A percentile compares a stretch with the other conserved stretches of the same genome.
These are phyloP conservation scores for Xylaria venustula DNA, from an alignment of 495 filamentous ascomycete genomes.

Conservation along the genomic window DNA sequence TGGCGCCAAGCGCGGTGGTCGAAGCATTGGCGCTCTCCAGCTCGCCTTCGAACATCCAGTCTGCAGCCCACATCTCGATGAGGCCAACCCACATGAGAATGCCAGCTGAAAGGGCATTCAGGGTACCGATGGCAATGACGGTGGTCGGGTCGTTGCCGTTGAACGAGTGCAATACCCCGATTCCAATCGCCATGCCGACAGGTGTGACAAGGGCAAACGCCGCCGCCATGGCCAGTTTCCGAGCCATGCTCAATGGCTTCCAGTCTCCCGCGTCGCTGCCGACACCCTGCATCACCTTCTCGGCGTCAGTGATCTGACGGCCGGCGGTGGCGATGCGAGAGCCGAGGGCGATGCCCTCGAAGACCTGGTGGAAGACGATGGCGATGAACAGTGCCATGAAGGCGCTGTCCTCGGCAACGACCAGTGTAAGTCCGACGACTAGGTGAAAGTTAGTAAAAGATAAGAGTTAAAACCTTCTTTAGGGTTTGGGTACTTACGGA, in stretches of 20 bases:
- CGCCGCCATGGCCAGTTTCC: conserved; percentile 47
- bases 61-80: conserved; percentile 59
- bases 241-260: conserved; percentile 25
- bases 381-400: conserved; percentile 58
- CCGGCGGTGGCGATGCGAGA: conserved; percentile 65
- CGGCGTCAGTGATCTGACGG: too few species aligned
- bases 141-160: conserved; percentile 56
- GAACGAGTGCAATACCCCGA: conserved; percentile 51
- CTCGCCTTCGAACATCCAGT: conserved; percentile 50
- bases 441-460: conserved; percentile 8
- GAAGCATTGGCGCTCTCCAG: conserved; percentile 26
- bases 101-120: conserved; percentile 57
- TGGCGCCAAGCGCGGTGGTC: conserved; percentile 28
- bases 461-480: neutral
- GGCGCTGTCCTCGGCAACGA: conserved; percentile 54
- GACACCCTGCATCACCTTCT: too few species aligned
- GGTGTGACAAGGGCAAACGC: conserved; percentile 58
- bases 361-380: conserved; percentile 68
- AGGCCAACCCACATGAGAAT: conserved; percentile 60
- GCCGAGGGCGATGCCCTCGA: conserved; percentile 76
- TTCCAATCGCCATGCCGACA: conserved; percentile 59
- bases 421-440: conserved; percentile 60
- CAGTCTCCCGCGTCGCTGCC: neutral
- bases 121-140: conserved; percentile 56
- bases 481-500: too few species aligned